Evolutionary conservation across 2,329 filamentous ascomycete species (phyloP), one percentile per base, ranked within the genome.

Genomic region (Talaromyces atroroseus): DNA sequence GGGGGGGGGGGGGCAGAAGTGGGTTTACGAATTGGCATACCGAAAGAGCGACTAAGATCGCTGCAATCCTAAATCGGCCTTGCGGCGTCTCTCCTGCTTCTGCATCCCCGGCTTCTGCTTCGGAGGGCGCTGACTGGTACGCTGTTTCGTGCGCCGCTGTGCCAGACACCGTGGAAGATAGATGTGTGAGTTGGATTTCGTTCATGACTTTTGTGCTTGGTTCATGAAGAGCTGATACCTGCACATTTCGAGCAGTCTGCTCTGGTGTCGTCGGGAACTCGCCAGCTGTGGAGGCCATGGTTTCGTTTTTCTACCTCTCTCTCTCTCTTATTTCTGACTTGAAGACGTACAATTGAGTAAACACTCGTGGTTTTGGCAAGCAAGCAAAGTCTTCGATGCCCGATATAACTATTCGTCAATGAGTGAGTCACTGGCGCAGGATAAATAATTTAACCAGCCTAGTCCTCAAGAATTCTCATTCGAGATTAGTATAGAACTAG

Each of bases 141-240:
- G 40, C 36, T 46, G 34, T n/a, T 46, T 56, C 54, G 8, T 29
- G 52, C 1, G 65, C 62, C 48, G 34, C 44, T 1, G 44, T 45
- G n/a, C 34, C 45, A 48, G 61, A 64, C 16, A 70, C 48, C 55
- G 66, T 67, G 26, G 71, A 34, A 2, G 59, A 62, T 16, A 69
- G 40, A 59, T 67, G 54, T 12, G 60, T 51, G 36, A 58, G 47
- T 45, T 54, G 56, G 20, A 58, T 52, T 6, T 58, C 51, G 18
- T 58, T 46, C 36, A 45, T 26, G 1, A 29, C 29, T 12, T 21
- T 49, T 16, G 49, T 49, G 26, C 10, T 36, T 36, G 32, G 14
- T 16, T 36, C 32, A 2, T 14, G 32, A 2, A 36, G 14, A 36
- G 32, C 3, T 36, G 32, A 16, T 36, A 36, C 14, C 32, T 42